Evolutionary conservation across 805 yeast species (phyloP).

Genomic region (Millerago galiae): DNA sequence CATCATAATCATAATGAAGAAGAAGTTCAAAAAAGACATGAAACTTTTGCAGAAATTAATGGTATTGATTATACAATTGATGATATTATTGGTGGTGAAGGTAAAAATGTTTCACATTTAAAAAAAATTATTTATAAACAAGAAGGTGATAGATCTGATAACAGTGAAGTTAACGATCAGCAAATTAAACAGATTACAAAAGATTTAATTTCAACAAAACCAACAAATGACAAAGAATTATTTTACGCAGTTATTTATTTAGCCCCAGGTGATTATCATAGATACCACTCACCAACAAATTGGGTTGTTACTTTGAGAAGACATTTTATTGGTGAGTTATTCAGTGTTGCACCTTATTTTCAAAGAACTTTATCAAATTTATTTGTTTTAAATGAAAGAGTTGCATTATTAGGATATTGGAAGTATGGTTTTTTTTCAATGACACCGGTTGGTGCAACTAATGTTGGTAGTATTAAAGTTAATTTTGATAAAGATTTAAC

Average conservation of each 20-base stretch:
- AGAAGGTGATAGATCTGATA: conserved; percentile 60
- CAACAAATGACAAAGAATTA: conserved; percentile 44
- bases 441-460: conserved; percentile 99
- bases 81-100: conserved; percentile 56
- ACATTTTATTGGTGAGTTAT: conserved; percentile 92
- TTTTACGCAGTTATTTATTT: conserved; percentile 88
- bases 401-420: conserved; percentile 93
- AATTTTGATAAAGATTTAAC: conserved; percentile 87
- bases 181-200: conserved; percentile 34
- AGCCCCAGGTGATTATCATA: conserved; percentile 98
- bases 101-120: conserved; percentile 35
- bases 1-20: conserved; percentile 29
- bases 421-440: conserved; percentile 93
- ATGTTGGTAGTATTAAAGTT: conserved; percentile 90
- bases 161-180: conserved; percentile 17
- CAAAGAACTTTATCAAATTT: conserved; percentile 81
- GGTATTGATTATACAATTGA: conserved; percentile 68
- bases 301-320: conserved; percentile 95
- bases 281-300: conserved; percentile 91
- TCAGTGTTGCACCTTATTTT: conserved; percentile 94
- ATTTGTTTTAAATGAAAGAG: conserved; percentile 90
- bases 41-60: conserved; percentile 70
- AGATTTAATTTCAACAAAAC: conserved; percentile 18
- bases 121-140: conserved; percentile 45
- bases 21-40: conserved; percentile 44